Evolutionary conservation across 805 yeast genomes (phyloP).

Genomic region (Starmerella cellae): DNA sequence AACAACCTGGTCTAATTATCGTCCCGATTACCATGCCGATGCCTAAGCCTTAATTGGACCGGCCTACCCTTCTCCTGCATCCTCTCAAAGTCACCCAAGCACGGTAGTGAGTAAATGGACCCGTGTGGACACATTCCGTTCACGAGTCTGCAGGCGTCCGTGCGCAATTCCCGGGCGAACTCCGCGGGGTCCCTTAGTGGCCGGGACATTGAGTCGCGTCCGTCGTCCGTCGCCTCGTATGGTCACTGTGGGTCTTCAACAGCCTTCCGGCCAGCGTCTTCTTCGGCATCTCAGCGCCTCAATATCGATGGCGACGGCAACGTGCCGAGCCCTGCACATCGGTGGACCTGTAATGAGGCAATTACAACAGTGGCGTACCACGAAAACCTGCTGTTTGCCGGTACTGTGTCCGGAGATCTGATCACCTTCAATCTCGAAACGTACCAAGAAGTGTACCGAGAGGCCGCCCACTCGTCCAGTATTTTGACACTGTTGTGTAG

Average conservation of each 20-base stretch:
- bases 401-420: conserved; percentile 77
- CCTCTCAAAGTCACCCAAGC: no score
- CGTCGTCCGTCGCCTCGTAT: neutral
- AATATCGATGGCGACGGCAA: neutral
- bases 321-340: conserved; percentile 37
- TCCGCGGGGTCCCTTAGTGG: neutral
- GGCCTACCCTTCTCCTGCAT: no score
- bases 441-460: conserved; percentile 40
- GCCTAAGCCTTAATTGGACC: no score
- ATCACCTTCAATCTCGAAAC: conserved; percentile 54
- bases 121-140: conserved; percentile 12
- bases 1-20: no score
- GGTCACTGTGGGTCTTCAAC: neutral
- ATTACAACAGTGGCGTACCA: conserved; percentile 43
- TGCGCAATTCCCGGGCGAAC: neutral
- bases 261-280: neutral
- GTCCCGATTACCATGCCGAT: no score
- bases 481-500: conserved; percentile 46
- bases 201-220: neutral
- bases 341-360: conserved; percentile 64
- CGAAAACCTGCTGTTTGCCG: conserved; percentile 48
- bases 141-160: conserved; percentile 5
- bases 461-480: conserved; percentile 59
- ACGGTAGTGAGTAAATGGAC: no score
- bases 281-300: neutral